phyloP scores from a whole-genome alignment of 2,329 filamentous ascomycete species.

The Onygenales sp. region DNA sequence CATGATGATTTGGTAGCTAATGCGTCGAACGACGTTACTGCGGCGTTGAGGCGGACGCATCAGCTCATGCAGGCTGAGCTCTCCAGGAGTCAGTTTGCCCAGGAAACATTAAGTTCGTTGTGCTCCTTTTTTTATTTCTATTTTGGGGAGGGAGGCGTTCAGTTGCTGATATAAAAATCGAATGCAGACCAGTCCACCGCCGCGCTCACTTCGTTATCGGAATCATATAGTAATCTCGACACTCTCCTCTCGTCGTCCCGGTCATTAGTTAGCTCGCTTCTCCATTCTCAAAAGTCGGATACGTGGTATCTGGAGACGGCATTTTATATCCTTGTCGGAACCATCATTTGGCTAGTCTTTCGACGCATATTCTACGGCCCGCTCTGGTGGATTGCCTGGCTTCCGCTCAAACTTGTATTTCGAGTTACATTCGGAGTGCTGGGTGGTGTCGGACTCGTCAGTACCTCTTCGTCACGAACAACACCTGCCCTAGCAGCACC shows the following conservation, averaged over 20 bases:
- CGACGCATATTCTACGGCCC: slow-evolving; percentile 80
- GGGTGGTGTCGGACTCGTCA: slow-evolving; percentile 16
- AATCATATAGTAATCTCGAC: slow-evolving; percentile 73
- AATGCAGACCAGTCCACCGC: slow-evolving; percentile 60
- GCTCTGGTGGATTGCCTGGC: slow-evolving; percentile 77
- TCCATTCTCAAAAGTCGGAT: slow-evolving; percentile 87
- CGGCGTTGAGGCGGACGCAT: slow-evolving; percentile 75
- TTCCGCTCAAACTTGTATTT: slow-evolving; percentile 63
- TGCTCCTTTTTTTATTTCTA: background rate
- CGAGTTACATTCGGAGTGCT: slow-evolving; percentile 49
- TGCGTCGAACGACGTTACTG: slow-evolving; percentile 74
- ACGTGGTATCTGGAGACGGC: slow-evolving; percentile 95
- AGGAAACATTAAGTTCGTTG: slow-evolving; percentile 60
- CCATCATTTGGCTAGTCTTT: slow-evolving; percentile 78
- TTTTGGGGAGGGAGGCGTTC: background rate
- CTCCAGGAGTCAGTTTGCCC: slow-evolving; percentile 76
- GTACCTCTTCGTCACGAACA: background rate
- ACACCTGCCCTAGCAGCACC: slow-evolving; percentile 15
- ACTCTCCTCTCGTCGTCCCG: slow-evolving; percentile 64
- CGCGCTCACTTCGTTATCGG: slow-evolving; percentile 68
- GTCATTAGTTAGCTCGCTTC: slow-evolving; percentile 65
- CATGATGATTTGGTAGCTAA: slow-evolving; percentile 65
- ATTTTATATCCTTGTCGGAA: slow-evolving; percentile 69
- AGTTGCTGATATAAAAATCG: slow-evolving; percentile 4
- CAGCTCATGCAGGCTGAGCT: slow-evolving; percentile 78